phyloP scores from a whole-genome alignment of 2,329 filamentous ascomycete species.

The Aspergillus niger region DNA sequence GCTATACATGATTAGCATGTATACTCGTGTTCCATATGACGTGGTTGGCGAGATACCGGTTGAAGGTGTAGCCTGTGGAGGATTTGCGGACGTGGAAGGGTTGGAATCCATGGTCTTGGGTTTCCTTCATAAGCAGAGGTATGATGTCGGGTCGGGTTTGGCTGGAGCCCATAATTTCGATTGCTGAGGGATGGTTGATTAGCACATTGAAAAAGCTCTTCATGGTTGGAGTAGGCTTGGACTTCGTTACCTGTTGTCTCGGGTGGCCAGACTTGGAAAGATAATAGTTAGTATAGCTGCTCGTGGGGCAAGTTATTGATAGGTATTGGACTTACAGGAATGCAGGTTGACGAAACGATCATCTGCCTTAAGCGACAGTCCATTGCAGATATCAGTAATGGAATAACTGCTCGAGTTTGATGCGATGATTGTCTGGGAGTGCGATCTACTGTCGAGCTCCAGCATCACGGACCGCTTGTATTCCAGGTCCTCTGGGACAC shows the following conservation, averaged over 20 bases:
- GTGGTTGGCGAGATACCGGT: conserved; percentile 28
- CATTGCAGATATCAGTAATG: conserved; percentile 47
- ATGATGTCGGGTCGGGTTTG: conserved; percentile 35
- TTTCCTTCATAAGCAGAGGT: conserved; percentile 31
- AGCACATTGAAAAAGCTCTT: too few species aligned
- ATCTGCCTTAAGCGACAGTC: conserved; percentile 36
- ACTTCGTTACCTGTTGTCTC: conserved; percentile 35
- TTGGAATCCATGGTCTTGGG: conserved; percentile 37
- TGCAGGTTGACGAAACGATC: conserved; percentile 48
- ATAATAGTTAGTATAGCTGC: neutral
- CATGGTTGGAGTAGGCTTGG: too few species aligned
- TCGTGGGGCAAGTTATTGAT: too few species aligned
- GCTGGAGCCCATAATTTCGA: conserved; percentile 45
- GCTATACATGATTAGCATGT: conserved; percentile 19
- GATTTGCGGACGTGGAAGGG: conserved; percentile 40
- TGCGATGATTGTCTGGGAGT: conserved; percentile 43
- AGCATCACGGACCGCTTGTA: conserved; percentile 46
- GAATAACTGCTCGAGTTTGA: conserved; percentile 54
- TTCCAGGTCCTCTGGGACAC: conserved; percentile 47
- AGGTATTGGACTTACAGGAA: conserved; percentile 38
- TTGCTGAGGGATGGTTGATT: conserved; percentile 22
- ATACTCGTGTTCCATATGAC: neutral
- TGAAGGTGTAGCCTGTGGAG: conserved; percentile 46
- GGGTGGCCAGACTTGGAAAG: conserved; percentile 40
- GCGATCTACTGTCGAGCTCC: conserved; percentile 43